phyloP scores from a whole-genome alignment of 192 early-diverging fungal genomes.

The Jimgerdemannia lactiflua region DNA sequence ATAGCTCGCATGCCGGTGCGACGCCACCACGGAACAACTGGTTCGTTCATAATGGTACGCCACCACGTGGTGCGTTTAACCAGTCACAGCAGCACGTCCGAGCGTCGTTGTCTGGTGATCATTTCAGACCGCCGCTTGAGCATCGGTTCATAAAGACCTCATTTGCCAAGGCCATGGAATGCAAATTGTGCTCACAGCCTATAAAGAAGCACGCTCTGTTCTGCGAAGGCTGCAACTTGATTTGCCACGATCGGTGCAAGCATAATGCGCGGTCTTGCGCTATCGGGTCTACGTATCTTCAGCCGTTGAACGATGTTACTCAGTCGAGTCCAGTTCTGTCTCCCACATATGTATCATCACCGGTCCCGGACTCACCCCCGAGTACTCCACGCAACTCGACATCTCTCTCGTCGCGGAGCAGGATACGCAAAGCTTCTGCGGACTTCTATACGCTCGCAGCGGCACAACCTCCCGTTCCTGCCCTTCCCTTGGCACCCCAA shows the following conservation, averaged over 20 bases:
- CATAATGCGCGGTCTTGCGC: slow-evolving; percentile 25
- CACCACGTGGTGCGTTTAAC: neutral
- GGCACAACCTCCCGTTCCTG: neutral
- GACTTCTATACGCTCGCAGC: neutral
- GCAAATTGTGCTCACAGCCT: slow-evolving; percentile 42
- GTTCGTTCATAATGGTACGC: neutral
- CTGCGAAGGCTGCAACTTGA: slow-evolving; percentile 48
- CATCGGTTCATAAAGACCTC: slow-evolving; percentile 57
- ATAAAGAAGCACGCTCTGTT: slow-evolving; percentile 46
- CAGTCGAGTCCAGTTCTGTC: slow-evolving; percentile 1
- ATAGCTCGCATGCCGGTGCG: neutral
- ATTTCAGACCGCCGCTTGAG: slow-evolving; percentile 24
- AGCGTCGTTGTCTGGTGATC: slow-evolving; percentile 8
- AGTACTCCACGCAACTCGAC: neutral
- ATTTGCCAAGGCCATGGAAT: slow-evolving; percentile 53
- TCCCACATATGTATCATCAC: neutral
- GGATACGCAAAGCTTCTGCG: neutral
- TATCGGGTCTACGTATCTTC: neutral
- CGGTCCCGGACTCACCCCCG: neutral
- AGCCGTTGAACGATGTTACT: neutral
- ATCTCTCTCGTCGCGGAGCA: neutral
- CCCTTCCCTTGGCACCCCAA: neutral
- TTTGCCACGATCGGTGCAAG: slow-evolving; percentile 39
- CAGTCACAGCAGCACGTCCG: neutral
- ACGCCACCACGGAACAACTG: neutral